These are phyloP conservation scores for Acorus gramineus DNA, from an alignment of 106 monocot species.

Conservation along the genomic window DNA sequence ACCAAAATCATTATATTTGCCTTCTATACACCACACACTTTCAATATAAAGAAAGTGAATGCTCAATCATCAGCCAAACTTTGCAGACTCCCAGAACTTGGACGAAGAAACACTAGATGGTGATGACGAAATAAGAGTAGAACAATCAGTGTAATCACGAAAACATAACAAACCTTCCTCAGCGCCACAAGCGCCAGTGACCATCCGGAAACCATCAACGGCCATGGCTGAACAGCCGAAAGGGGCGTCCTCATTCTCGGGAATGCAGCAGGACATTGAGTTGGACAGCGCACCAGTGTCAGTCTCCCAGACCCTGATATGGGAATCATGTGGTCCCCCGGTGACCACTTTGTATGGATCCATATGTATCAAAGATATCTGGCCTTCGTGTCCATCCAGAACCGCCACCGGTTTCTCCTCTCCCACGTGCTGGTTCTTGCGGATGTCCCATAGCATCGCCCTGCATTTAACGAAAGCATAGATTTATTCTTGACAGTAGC, in stretches of 20 bases:
- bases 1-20: no score
- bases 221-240: slow-evolving; percentile 40
- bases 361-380: slow-evolving; percentile 43
- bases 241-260: not conserved
- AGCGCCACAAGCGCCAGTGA: slow-evolving; percentile 19
- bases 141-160: slow-evolving; percentile 47
- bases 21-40: no score
- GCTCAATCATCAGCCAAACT: no score
- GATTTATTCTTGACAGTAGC: no score
- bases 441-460: slow-evolving; percentile 71
- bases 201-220: slow-evolving; percentile 45
- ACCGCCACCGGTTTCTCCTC: slow-evolving; percentile 19
- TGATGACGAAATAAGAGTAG: slow-evolving; percentile 7
- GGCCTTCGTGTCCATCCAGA: slow-evolving; percentile 33
- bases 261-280: slow-evolving; percentile 20
- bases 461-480: slow-evolving; percentile 11
- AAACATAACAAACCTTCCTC: slow-evolving; percentile 18
- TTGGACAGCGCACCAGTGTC: slow-evolving; percentile 29
- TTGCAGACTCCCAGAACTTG: slow-evolving; percentile 39
- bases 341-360: slow-evolving; percentile 65
- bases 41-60: no score
- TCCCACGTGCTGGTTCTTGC: slow-evolving; percentile 25
- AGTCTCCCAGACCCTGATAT: slow-evolving; percentile 57
- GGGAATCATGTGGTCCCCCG: slow-evolving; percentile 35
- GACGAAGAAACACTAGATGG: slow-evolving; percentile 8